Conservation (phyloP, 2,329 filamentous ascomycete species). For the Pyricularia sp. region DNA sequence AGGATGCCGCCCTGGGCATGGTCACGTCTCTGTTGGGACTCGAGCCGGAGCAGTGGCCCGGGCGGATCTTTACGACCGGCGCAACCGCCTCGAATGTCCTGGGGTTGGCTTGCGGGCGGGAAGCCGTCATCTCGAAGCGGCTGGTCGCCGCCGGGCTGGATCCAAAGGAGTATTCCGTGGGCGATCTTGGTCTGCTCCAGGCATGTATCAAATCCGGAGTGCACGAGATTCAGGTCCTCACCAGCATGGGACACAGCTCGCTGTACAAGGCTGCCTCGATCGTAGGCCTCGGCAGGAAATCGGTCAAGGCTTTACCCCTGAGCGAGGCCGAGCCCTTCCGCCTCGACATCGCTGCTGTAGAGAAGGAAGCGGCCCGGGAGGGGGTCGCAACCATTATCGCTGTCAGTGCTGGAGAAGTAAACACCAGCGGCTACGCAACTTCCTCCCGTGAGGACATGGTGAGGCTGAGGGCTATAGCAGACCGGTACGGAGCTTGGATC, state of each 20-base stretch:
- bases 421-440: conserved; percentile 74
- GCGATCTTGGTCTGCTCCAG: conserved; percentile 58
- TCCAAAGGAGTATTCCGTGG: conserved; percentile 37
- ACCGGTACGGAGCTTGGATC: conserved; percentile 70
- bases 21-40: conserved; percentile 59
- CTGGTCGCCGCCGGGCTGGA: conserved; percentile 15
- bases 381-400: conserved; percentile 64
- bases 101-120: conserved; percentile 57
- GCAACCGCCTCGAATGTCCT: conserved; percentile 74
- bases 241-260: conserved; percentile 76
- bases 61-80: conserved; percentile 46
- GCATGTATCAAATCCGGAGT: conserved; percentile 58
- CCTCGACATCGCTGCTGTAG: conserved; percentile 58
- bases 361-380: conserved; percentile 40
- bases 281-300: conserved; percentile 64
- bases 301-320: conserved; percentile 51
- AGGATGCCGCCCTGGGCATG: conserved; percentile 62
- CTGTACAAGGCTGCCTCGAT: conserved; percentile 75
- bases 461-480: conserved; percentile 58
- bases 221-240: conserved; percentile 64
- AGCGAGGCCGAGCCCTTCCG: conserved; percentile 51
- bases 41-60: conserved; percentile 48
- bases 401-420: conserved; percentile 83
- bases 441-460: conserved; percentile 46
- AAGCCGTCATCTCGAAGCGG: conserved; percentile 43